Base-by-base conservation (phyloP, 257 asterid genomes). In the Salvia miltiorrhiza region DNA sequence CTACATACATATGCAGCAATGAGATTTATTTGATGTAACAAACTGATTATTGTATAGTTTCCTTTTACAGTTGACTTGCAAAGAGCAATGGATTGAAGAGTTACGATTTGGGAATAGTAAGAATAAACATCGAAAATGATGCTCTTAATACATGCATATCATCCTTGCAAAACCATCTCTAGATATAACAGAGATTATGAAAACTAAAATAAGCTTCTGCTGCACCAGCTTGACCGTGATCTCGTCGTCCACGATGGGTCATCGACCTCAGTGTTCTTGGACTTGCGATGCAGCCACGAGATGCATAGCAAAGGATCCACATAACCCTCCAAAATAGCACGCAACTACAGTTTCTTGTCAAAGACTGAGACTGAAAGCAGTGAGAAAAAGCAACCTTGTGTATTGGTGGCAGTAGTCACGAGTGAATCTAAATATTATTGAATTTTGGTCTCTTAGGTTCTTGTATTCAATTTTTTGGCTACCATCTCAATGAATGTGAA, bases 311-410 rank as follows among this genome's bases (percentile, higher is more conserved):
- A n/a, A n/a, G n/a, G n/a, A n/a, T n/a, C n/a, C n/a, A n/a, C n/a
- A n/a, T n/a, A n/a, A n/a, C n/a, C n/a, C n/a, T n/a, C n/a, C n/a
- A n/a, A n/a, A n/a, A n/a, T n/a, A n/a, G n/a, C n/a, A n/a, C n/a
- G n/a, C n/a, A n/a, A n/a, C n/a, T n/a, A n/a, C n/a, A n/a, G n/a
- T n/a, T n/a, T n/a, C n/a, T n/a, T n/a, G n/a, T n/a, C n/a, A n/a
- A n/a, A n/a, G n/a, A n/a, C n/a, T n/a, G n/a, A n/a, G n/a, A n/a
- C n/a, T n/a, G 77, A 52, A 73, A 23, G 37, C 63, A 52, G 19
- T 44, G 64, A 58, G 74, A 52, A 74, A 67, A 65, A 59, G 61
- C 65, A 61, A 16, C 75, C 33, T 44, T 14, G n/a, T n/a, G n/a
- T 52, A 47, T 59, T 44, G 67, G 63, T 45, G 74, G 70, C 44